Evolutionary conservation across 2,329 filamentous ascomycete genomes (phyloP).

Genomic region (Venturia effusa): DNA sequence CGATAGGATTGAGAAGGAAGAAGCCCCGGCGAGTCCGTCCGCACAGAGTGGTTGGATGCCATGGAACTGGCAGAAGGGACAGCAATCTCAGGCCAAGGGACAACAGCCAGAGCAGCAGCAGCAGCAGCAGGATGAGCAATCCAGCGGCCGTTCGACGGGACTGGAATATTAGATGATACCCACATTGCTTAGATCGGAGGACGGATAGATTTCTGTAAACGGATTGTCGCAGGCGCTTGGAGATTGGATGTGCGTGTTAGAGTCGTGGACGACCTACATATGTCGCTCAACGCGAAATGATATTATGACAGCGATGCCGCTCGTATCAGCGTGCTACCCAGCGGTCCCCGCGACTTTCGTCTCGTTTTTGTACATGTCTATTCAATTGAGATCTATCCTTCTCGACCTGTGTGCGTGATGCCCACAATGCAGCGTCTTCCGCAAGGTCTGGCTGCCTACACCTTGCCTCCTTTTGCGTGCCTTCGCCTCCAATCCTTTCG

Average conservation of each 20-base stretch:
- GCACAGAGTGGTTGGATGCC: constrained; percentile 37
- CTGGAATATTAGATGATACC: constrained; percentile 3
- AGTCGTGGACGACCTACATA: background rate
- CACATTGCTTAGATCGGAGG: background rate
- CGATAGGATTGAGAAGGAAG: constrained; percentile 64
- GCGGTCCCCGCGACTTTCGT: background rate
- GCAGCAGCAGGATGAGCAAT: background rate
- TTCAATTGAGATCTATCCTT: constrained; percentile 2
- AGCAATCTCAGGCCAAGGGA: background rate
- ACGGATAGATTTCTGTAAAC: background rate
- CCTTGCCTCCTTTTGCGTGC: background rate
- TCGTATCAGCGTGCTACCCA: background rate
- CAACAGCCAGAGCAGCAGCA: background rate
- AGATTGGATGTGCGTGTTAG: background rate
- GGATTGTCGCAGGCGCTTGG: background rate
- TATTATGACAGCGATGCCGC: background rate
- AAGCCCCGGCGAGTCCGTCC: constrained; percentile 20
- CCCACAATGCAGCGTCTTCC: background rate
- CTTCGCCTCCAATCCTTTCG: too few species aligned
- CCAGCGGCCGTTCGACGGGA: background rate
- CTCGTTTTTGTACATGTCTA: constrained; percentile 9
- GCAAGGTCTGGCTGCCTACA: background rate
- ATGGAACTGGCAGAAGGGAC: constrained; percentile 32
- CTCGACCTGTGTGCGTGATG: background rate
- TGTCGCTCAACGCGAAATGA: constrained; percentile 2